phyloP scores from a whole-genome alignment of 2,329 filamentous ascomycete species.

The Graphilbum sp. region DNA sequence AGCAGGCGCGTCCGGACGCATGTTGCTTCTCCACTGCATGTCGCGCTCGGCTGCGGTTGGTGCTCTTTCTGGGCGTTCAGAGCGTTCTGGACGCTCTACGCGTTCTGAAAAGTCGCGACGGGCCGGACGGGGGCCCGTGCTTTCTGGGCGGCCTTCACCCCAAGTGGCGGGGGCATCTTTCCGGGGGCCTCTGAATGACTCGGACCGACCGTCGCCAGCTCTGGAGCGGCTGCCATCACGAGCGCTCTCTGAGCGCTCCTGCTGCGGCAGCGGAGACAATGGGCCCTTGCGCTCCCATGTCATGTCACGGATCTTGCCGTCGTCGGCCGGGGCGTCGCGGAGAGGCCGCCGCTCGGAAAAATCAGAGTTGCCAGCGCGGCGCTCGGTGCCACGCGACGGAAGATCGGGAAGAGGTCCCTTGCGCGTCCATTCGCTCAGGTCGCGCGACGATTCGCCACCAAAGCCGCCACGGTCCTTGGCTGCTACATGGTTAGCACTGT shows the following conservation, averaged over 20 bases:
- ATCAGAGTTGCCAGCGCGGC: slow-evolving; percentile 28
- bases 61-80: slow-evolving; percentile 39
- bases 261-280: slow-evolving; percentile 50
- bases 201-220: slow-evolving; percentile 39
- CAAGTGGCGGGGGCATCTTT: slow-evolving; percentile 55
- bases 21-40: slow-evolving; percentile 80
- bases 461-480: slow-evolving; percentile 61
- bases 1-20: slow-evolving; percentile 59
- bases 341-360: slow-evolving; percentile 50
- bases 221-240: slow-evolving; percentile 39
- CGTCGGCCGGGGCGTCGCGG: slow-evolving; percentile 51
- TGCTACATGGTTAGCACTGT: slow-evolving; percentile 22
- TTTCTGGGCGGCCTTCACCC: slow-evolving; percentile 46
- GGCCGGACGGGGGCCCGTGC: slow-evolving; percentile 60
- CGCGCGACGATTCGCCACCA: slow-evolving; percentile 52
- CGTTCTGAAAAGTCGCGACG: slow-evolving; percentile 61
- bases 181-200: slow-evolving; percentile 44
- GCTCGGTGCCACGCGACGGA: slow-evolving; percentile 24
- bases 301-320: slow-evolving; percentile 67
- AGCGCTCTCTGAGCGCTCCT: slow-evolving; percentile 30
- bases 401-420: slow-evolving; percentile 51
- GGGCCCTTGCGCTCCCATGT: slow-evolving; percentile 92
- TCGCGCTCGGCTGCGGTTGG: slow-evolving; percentile 85
- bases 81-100: slow-evolving; percentile 34
- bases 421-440: slow-evolving; percentile 81